Base-by-base conservation (phyloP, 345 rosid genomes). In the Pseudoturritis turrita region DNA sequence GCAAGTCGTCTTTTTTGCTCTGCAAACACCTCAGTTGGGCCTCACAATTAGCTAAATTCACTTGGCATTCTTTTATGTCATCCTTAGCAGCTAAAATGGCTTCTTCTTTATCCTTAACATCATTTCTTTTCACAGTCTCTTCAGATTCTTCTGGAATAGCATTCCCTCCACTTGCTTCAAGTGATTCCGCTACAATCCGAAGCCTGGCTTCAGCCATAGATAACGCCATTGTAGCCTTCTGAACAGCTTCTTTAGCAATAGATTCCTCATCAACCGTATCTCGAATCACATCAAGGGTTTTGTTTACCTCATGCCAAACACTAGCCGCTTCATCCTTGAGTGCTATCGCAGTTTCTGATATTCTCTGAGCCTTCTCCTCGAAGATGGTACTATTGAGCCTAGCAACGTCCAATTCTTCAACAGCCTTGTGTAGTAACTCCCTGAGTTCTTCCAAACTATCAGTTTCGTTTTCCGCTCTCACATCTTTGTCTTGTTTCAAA, bases 201-300 rank as follows among this genome's bases (percentile, higher is more conserved):
- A 89, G 83, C 83, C 96, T 85, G 7, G 93, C 96, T 80, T 94
- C 83, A 12, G 97, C 95, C 71, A 94, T 79, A 70, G 98, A 91
- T 61, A 94, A 85, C 2, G 87, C 83, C 97, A 89, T 85, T 0
- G 87, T 87, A 62, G 96, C 96, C 68, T 86, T 83, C 25, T 86
- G 91, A 70, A 85, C 81, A 67, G 90, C 88, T 72, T 88, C 96
- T 77, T 84, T 88, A 57, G 93, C 95, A 60, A 71, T 21, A 62
- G 49, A 77, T 76, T 91, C 96, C 67, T 89, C 86, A 62, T 74
- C 84, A 67, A 87, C 86, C 19, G 83, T 82, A 72, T 80, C 87
- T 50, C 83, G 96, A 51, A 91, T 62, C 49, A 66, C 63, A 79
- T 88, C 75, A 69, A 88, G 86, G 10, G 85, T 74, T 51, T 44